Percentiles rank a stretch among this genome's conserved stretches.
These are phyloP conservation scores for Vitis amurensis DNA, from an alignment of 164 flowering plant species.

Conservation along the genomic window DNA sequence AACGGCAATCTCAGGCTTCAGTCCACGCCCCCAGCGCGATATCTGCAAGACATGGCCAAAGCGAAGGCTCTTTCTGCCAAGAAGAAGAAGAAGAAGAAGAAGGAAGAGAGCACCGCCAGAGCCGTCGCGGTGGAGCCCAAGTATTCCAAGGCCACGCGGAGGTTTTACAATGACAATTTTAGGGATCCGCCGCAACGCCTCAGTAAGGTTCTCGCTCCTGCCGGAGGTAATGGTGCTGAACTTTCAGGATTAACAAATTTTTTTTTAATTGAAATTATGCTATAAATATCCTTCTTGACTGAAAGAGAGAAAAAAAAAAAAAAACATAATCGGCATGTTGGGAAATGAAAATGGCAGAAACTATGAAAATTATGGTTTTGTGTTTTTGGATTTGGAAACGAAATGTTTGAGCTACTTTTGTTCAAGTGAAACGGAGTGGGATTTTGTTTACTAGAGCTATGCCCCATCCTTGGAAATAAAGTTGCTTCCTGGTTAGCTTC, in stretches of 20 bases:
- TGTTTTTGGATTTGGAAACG: no score
- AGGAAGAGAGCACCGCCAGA: constrained; percentile 1
- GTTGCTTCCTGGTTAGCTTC: no score
- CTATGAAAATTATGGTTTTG: no score
- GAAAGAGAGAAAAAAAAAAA: no score
- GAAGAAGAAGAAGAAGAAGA: constrained; percentile 20
- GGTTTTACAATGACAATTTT: constrained; percentile 83
- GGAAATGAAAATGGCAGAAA: no score
- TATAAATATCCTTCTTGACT: neutral
- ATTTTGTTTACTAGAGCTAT: no score
- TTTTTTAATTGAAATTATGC: neutral
- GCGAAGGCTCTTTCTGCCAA: constrained; percentile 26
- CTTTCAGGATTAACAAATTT: neutral
- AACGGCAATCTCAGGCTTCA: constrained; percentile 65
- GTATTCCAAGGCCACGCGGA: constrained; percentile 83
- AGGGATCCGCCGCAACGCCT: constrained; percentile 75
- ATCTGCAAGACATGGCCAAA: constrained; percentile 54
- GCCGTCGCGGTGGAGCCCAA: constrained; percentile 38
- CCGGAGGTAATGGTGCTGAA: constrained; percentile 63
- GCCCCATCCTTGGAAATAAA: no score
- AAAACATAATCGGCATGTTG: no score
- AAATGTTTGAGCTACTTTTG: no score
- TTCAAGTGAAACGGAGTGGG: no score
- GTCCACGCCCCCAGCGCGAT: constrained; percentile 55
- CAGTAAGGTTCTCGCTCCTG: constrained; percentile 88